Conservation (phyloP, 2,329 filamentous ascomycete species). For the Pseudodiploospora longispora region DNA sequence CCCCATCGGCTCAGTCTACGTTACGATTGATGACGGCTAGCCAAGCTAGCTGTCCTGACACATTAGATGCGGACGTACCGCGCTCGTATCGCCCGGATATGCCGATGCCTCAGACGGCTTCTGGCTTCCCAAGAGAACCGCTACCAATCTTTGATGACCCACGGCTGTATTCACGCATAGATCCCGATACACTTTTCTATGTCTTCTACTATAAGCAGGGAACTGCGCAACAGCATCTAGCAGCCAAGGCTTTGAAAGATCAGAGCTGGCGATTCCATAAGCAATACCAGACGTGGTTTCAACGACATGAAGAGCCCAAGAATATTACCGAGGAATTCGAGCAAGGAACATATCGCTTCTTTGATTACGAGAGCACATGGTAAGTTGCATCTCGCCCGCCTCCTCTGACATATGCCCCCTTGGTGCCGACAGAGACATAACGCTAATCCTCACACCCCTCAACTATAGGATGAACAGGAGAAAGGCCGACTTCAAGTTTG, state of each 20-base stretch:
- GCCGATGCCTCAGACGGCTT: slow-evolving; percentile 63
- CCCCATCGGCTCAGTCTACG: slow-evolving; percentile 56
- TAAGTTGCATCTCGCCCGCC: slow-evolving; percentile 38
- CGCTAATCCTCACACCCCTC: slow-evolving; percentile 10
- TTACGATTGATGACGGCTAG: slow-evolving; percentile 70
- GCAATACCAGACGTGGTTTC: slow-evolving; percentile 99
- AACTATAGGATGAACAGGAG: slow-evolving; percentile 85
- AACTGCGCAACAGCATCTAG: slow-evolving; percentile 89
- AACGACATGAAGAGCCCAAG: slow-evolving; percentile 96
- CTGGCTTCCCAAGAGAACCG: slow-evolving; percentile 90
- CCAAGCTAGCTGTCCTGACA: slow-evolving; percentile 64
- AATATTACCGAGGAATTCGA: slow-evolving; percentile 98
- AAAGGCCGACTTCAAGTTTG: slow-evolving; percentile 97
- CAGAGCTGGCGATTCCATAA: slow-evolving; percentile 99
- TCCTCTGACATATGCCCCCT: too few species aligned
- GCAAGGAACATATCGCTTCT: slow-evolving; percentile 97
- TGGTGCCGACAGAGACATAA: too few species aligned
- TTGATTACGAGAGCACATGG: slow-evolving; percentile 99
- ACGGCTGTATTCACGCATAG: slow-evolving; percentile 77
- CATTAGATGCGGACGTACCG: slow-evolving; percentile 71
- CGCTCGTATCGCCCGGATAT: slow-evolving; percentile 77
- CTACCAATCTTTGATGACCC: slow-evolving; percentile 87
- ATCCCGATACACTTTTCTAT: slow-evolving; percentile 95
- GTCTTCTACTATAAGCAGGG: slow-evolving; percentile 99
- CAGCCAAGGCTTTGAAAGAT: slow-evolving; percentile 93